Base-by-base conservation (phyloP, 345 rosid genomes). In the Barbarea vulgaris region DNA sequence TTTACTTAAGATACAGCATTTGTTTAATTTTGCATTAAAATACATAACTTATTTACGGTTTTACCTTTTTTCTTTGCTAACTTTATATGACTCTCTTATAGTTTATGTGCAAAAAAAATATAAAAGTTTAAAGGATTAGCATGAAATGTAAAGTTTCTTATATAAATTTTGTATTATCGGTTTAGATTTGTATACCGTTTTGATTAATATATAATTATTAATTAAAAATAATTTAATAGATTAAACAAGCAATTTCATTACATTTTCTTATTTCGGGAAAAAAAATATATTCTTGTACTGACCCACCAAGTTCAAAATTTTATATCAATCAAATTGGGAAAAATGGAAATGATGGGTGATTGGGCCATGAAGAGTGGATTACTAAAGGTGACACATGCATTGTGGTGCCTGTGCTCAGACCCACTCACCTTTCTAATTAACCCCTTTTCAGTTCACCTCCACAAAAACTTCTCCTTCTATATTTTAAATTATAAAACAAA, bases 351-450 rank as follows among this genome's bases (percentile, higher is more conserved):
- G 71, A 55, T 67, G 61, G 78, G 33, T 54, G 61, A 69, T 75
- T 76, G 75, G 63, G 67, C 76, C 82, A 83, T 75, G 76, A 70
- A 80, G 67, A 82, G 82, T 85, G 82, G 80, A 74, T 67, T 67
- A 66, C 64, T 11, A 69, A 66, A 79, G 74, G 87, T 72, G 81
- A 79, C 72, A 63, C 77, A 79, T 74, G 70, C 80, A 53, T 60
- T 57, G 82, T 81, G 84, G 77, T 67, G 77, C 77, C 67, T 74
- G 79, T 73, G 59, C 65, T 72, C 69, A 76, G 67, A 77, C 33
- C 65, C 74, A 72, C 77, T 55, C 74, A 75, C 77, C 67, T 78
- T 68, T 62, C 46, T 27, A 61, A 54, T 76, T 63, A 61, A 56
- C 73, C 67, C 59, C 70, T 66, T 73, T 64, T 76, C 75, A 76